phyloP scores from a whole-genome alignment of 1,284 basidiomycete genomes.

The Mycena sp. region DNA sequence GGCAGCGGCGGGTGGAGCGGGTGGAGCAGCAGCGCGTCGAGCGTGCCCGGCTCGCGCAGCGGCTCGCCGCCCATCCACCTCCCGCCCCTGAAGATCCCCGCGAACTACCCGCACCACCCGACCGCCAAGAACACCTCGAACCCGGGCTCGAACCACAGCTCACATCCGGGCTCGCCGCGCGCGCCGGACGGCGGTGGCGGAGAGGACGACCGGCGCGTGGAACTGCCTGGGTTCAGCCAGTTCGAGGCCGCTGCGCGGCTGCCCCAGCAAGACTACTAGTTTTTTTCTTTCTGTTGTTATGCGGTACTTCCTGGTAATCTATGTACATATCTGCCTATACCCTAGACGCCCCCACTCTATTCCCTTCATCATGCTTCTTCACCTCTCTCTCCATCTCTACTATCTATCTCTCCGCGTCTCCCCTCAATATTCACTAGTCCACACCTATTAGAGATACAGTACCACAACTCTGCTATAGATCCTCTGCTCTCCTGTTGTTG shows the following conservation, averaged over 20 bases:
- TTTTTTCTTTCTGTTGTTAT: too few relatives aligned
- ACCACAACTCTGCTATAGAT: too few relatives aligned
- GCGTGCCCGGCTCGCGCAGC: conserved; percentile 64
- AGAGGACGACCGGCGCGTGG: conserved; percentile 45
- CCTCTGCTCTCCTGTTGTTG: too few relatives aligned
- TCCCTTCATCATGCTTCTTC: too few relatives aligned
- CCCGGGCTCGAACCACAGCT: background rate
- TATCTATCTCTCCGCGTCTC: too few relatives aligned
- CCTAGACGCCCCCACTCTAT: too few relatives aligned
- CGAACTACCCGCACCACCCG: background rate
- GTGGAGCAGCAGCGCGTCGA: conserved; percentile 21
- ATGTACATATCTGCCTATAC: too few relatives aligned
- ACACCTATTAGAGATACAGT: too few relatives aligned
- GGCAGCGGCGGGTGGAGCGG: conserved; percentile 29
- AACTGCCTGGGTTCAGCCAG: conserved; percentile 68
- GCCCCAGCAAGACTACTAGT: too few relatives aligned
- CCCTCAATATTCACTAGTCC: too few relatives aligned
- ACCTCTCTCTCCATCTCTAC: too few relatives aligned
- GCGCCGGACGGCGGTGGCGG: background rate
- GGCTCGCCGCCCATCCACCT: conserved; percentile 75
- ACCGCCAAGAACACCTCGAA: background rate
- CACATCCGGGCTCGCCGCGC: conserved; percentile 1
- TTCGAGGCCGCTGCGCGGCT: conserved; percentile 60
- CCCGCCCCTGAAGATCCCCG: conserved; percentile 64
- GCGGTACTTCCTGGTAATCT: too few relatives aligned